Evolutionary conservation across 306 rosid genomes (phyloP), one percentile per base, ranked within the genome.

Genomic region (Spatholobus suberectus): DNA sequence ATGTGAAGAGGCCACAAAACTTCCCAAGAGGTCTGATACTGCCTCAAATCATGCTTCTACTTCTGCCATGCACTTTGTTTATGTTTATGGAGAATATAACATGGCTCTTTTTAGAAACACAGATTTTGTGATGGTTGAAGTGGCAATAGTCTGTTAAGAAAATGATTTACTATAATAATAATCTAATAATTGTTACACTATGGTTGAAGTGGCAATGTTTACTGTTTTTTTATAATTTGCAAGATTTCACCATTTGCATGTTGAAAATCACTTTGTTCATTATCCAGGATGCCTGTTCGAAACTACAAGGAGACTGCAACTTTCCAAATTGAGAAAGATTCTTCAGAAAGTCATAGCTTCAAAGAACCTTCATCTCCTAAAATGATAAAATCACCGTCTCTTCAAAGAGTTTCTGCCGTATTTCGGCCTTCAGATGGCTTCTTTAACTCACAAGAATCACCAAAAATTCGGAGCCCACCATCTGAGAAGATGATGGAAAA

Each of bases 301-400:
- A 94, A 89, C 82, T 94, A 94, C 91, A 94, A 91, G 90, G 97
- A 96, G 87, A 85, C 93, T 80, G 90, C 95, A 75, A 86, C 94
- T 76, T 96, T 96, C 88, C 98, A 96, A 84, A 90, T 96, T 78
- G 99, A 96, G 88, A 96, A 92, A 88, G 99, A 94, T 88, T 94
- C 98, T 83, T 91, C 97, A 20, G 92, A 96, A 78, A 91, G 92
- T 87, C 85, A 93, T 57, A 91, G 94, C 89, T 90, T 87, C 85
- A 97, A 94, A 70, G 99, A 96, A 84, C 89, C 99, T 57, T 91
- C 99, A 78, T 94, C 99, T 63, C 99, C 99, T n/a, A 92, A 90
- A 91, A 91, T 96, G 96, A 49, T 85, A 59, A 96, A 94, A 70
- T 96, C 99, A 29, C 97, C 99, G 69, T 96, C 99, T 15, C 97